Base-by-base conservation (phyloP, 139 green algal species). In the Chlorella sp. region DNA sequence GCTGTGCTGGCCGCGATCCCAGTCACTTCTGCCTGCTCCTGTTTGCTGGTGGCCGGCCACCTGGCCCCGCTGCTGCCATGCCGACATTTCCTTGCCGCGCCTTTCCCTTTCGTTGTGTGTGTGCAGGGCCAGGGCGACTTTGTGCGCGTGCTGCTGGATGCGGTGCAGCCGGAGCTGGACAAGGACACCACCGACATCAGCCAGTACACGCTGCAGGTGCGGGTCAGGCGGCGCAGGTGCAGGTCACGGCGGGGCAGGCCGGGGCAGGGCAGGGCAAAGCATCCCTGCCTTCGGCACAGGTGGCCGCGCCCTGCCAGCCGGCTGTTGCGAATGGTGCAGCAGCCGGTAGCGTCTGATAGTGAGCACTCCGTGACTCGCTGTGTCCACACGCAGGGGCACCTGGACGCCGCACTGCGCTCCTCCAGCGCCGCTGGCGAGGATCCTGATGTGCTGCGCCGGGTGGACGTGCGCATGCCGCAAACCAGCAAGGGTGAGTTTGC, bases 121-220 rank as follows among this genome's bases (percentile, higher is more conserved):
- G 13, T 24, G 51, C 51, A 60, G 51, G 94, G 94, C 3, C 97
- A 98, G 90, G 94, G 95, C 40, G 96, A 99, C 91, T 99, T 98
- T 87, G 93, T 96, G 54, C 79, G 90, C 30, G 84, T 84, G 34
- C 89, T 97, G 73, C 93, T 97, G 81, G 94, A 97, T 58, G 40
- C 87, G 14, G 68, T 91, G 34, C 87, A 81, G n/a, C 67, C 62
- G 1, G 88, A 95, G 65, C 86, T 95, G n/a, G 40, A 74, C 74
- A 87, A 88, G 46, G 65, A 68, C 3, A 90, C 88, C 1, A 76
- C 41, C 24, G 86, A 93, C 0, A 69, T 94, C 43, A 87, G 73
- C 58, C 85, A 90, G 81, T 89, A 89, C 48, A 76, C 54, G 30
- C 73, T 88, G 64, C 81, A 90, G 48, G 89, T 96, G 30, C 22